Conservation (phyloP, 2,329 filamentous ascomycete genomes). For the Cordyceps farinosa region DNA sequence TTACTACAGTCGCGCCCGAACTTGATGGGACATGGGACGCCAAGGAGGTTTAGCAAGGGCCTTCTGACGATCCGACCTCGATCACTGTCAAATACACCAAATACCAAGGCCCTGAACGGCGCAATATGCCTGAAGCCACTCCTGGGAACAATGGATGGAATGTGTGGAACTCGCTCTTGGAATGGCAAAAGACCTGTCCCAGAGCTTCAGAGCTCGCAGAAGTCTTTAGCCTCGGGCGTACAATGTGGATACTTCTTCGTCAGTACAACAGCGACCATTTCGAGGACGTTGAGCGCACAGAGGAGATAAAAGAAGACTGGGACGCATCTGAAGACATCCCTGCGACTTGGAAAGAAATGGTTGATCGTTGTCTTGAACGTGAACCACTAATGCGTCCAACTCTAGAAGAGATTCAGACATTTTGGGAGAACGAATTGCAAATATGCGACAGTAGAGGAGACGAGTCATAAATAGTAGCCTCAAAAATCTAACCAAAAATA, state of each 20-base stretch:
- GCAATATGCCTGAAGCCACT: conserved; percentile 20
- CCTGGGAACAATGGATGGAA: conserved; percentile 3
- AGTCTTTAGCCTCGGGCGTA: conserved; percentile 23
- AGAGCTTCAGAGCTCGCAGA: conserved; percentile 23
- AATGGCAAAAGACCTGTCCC: conserved; percentile 21
- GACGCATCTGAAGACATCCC: conserved; percentile 18
- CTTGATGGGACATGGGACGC: conserved; percentile 11
- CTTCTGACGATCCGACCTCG: too few species aligned
- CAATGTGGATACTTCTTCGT: conserved; percentile 23
- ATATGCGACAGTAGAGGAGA: background rate
- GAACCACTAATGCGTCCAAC: conserved; percentile 21
- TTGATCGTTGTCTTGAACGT: conserved; percentile 15
- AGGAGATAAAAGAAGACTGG: background rate
- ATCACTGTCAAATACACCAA: conserved; percentile 20
- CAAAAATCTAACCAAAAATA: too few species aligned
- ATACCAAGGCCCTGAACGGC: conserved; percentile 16
- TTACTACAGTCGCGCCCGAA: conserved; percentile 19
- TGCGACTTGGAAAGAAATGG: conserved; percentile 16
- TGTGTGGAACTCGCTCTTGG: conserved; percentile 23
- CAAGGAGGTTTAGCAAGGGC: background rate
- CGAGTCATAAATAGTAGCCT: too few species aligned
- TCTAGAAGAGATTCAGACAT: conserved; percentile 8
- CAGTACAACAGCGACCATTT: conserved; percentile 16
- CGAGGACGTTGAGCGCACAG: background rate
- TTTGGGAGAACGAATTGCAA: too few species aligned